phyloP scores from a whole-genome alignment of 371 early-diverging fungal species.

The Gilbertella persicaria region DNA sequence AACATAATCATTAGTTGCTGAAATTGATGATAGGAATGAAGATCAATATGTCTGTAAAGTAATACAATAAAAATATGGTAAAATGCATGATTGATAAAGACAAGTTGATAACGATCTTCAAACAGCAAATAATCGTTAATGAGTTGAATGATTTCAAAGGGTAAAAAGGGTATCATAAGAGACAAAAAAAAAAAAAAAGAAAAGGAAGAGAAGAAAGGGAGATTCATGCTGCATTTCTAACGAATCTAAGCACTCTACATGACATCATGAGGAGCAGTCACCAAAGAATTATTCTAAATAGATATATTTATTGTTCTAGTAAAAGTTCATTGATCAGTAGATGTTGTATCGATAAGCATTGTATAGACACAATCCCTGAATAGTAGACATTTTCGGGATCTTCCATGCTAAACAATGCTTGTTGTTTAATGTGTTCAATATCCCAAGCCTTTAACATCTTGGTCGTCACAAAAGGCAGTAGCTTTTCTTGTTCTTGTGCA shows the following conservation, averaged over 20 bases:
- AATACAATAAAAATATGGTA: constrained; percentile 7
- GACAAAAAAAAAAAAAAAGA: constrained; percentile 3
- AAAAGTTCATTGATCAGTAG: constrained; percentile 14
- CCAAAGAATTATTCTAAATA: too few species aligned
- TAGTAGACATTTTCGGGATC: constrained; percentile 23
- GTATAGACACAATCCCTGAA: constrained; percentile 18
- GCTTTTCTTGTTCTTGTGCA: constrained; percentile 8
- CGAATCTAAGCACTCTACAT: too few species aligned
- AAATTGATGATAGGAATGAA: constrained; percentile 8
- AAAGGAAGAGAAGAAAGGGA: too few species aligned
- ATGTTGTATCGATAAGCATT: constrained; percentile 8
- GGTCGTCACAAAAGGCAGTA: constrained; percentile 12
- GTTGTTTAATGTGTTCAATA: constrained; percentile 9
- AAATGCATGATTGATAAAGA: constrained; percentile 3
- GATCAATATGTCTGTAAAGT: constrained; percentile 9
- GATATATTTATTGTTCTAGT: neutral
- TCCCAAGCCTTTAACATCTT: constrained; percentile 24
- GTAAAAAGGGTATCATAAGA: constrained; percentile 2
- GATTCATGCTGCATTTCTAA: too few species aligned
- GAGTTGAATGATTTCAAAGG: constrained; percentile 21
- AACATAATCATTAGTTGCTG: constrained; percentile 6
- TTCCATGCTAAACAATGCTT: neutral
- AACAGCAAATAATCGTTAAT: constrained; percentile 2
- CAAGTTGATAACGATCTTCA: constrained; percentile 5
- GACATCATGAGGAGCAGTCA: too few species aligned